phyloP scores from a whole-genome alignment of 1,284 basidiomycete genomes.

The Puccinia coronata region DNA sequence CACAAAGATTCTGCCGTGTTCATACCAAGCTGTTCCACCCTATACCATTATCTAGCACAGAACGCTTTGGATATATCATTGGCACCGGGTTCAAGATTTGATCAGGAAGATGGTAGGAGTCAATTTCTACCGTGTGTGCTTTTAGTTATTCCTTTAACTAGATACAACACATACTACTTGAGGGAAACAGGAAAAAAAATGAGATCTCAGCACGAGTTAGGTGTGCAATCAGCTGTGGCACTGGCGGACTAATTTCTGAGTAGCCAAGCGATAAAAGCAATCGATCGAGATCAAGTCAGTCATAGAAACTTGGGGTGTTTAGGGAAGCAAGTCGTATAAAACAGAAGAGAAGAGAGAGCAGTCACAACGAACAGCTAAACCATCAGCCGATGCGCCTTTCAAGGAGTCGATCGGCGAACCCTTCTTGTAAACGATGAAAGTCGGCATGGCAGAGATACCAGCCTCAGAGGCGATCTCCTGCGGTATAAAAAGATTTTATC shows the following conservation, averaged over 20 bases:
- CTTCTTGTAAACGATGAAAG: conserved; percentile 22
- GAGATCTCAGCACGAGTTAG: background rate
- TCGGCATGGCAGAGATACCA: conserved; percentile 45
- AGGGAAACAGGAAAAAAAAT: background rate
- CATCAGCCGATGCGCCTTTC: conserved; percentile 8
- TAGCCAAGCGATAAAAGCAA: background rate
- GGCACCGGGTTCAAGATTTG: too few relatives aligned
- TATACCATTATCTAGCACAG: too few relatives aligned
- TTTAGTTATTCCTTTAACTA: too few relatives aligned
- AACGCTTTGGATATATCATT: too few relatives aligned
- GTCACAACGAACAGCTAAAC: conserved; percentile 2
- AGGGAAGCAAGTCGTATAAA: background rate
- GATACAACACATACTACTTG: too few relatives aligned
- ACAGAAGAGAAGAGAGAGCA: background rate
- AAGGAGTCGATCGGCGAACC: conserved; percentile 10
- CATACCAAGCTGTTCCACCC: too few relatives aligned
- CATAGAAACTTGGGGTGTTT: background rate
- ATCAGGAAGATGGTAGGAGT: too few relatives aligned
- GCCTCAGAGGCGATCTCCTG: conserved; percentile 27
- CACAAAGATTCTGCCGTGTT: too few relatives aligned
- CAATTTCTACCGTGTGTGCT: too few relatives aligned
- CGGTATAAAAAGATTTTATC: background rate
- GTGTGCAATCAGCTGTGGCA: background rate
- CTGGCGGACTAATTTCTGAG: background rate
- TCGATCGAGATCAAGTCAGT: too few relatives aligned